Evolutionary conservation across 2,329 filamentous ascomycete species (phyloP), one percentile per base, ranked within the genome.

Genomic region (Pestalotiopsis sp.): DNA sequence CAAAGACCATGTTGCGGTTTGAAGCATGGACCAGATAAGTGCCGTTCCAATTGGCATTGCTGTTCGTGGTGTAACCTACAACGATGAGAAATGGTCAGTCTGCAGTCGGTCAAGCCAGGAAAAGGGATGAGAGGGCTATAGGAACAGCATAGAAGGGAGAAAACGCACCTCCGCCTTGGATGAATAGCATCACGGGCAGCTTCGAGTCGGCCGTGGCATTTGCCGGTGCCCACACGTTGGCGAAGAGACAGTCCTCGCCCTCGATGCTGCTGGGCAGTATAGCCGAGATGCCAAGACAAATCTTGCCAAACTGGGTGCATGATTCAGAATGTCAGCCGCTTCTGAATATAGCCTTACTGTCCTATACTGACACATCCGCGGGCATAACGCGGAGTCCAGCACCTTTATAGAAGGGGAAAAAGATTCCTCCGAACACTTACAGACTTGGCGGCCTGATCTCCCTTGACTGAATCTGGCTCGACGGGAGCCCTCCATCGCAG

Each of bases 151-250:
- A 9, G 6, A 36, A 36, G 31, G 9, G 31, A 7, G 31, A 36
- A 36, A 6, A 36, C 41, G 20, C 25, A 31, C 69, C 69, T 64
- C 64, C 75, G 11, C 76, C 73, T 70, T 83, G 84, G 60, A 88
- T 86, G 74, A 85, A 88, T 11, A 87, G 77, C 83, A 85, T 87
- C 4, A 88, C 85, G 0, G 86, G 85, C 25, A 87, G 72, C 68
- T 84, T 85, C 0, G 82, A 83, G 13, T 72, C 67, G 0, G 69
- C 61, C 13, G 81, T 84, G 1, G 81, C 80, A 45, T 77, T 77
- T 0, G 80, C 72, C 0, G 84, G 83, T 6, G 79, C 75, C 79
- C 82, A 86, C 7, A 85, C 79, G 66, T 85, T 84, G 57, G 78
- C 78, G 66, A 80, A 85, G 2, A 85, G 78, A 70, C 84, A 85